phyloP scores from a whole-genome alignment of 2,329 filamentous ascomycete species.

The Trichoderma simmonsii region DNA sequence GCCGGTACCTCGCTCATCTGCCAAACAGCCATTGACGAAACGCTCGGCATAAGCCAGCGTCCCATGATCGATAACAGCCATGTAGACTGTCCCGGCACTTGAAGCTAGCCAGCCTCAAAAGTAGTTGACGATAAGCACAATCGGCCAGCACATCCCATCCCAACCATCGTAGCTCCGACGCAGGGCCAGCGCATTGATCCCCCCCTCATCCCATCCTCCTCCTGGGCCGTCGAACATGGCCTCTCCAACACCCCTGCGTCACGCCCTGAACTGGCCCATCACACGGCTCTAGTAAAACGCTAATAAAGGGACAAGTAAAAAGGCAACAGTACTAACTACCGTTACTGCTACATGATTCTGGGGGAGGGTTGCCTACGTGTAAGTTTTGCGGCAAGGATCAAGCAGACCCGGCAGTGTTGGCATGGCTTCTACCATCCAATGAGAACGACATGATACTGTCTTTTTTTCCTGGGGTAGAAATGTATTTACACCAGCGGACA shows the following conservation, averaged over 20 bases:
- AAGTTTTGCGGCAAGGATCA: not conserved
- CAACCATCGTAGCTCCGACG: not conserved
- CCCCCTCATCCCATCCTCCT: not conserved
- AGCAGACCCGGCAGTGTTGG: too few relatives aligned
- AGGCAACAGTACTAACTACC: not conserved
- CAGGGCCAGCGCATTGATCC: slow-evolving; percentile 4
- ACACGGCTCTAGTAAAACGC: not conserved
- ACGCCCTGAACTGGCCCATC: not conserved
- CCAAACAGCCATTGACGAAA: not conserved
- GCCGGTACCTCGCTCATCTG: not conserved
- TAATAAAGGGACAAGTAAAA: not conserved
- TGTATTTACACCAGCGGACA: not conserved
- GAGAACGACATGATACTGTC: not conserved
- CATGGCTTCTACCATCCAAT: not conserved
- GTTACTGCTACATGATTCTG: not conserved
- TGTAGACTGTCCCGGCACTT: not conserved
- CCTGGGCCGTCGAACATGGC: not conserved
- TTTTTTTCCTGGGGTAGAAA: not conserved
- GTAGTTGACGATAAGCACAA: not conserved
- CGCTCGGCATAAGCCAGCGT: not conserved
- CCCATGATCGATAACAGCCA: not conserved
- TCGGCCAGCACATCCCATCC: slow-evolving; percentile 5
- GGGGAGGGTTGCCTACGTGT: not conserved
- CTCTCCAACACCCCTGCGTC: not conserved
- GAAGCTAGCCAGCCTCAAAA: not conserved